These are phyloP conservation scores for Blumeriella jaapii DNA, from an alignment of 2,329 filamentous ascomycete genomes.

Conservation along the genomic window DNA sequence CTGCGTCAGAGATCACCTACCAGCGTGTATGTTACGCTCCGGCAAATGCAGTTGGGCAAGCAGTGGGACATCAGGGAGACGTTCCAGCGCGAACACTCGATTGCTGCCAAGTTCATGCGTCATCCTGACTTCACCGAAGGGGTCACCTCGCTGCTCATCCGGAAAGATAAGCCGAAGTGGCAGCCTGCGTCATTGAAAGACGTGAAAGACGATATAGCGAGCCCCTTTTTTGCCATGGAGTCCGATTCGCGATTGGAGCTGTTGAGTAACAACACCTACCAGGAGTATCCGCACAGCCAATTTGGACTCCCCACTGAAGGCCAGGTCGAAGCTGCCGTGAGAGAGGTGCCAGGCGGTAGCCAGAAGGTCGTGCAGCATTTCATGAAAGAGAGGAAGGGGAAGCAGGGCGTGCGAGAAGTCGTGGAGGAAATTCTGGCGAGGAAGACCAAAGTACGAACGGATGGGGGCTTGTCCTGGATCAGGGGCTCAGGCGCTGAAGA, in stretches of 20 bases:
- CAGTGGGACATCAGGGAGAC: conserved; percentile 74
- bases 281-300: conserved; percentile 58
- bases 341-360: conserved; percentile 30
- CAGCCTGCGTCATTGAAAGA: conserved; percentile 60
- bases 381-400: conserved; percentile 44
- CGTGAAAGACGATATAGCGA: conserved; percentile 39
- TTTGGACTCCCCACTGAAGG: conserved; percentile 60
- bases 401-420: conserved; percentile 59
- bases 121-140: conserved; percentile 88
- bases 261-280: conserved; percentile 51
- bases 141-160: conserved; percentile 69
- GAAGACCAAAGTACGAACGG: conserved; percentile 40
- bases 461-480: conserved; percentile 28
- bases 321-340: conserved; percentile 40
- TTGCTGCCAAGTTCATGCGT: conserved; percentile 80
- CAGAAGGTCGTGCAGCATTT: conserved; percentile 54
- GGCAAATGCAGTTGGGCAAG: conserved; percentile 66
- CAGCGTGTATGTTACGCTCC: conserved; percentile 70
- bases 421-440: conserved; percentile 56
- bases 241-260: conserved; percentile 42
- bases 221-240: conserved; percentile 54
- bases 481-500: too few relatives aligned
- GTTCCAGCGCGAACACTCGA: conserved; percentile 75
- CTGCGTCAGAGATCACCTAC: conserved; percentile 74
- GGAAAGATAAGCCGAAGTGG: conserved; percentile 56